These are phyloP conservation scores for Chlorella variabilis DNA, from an alignment of 163 green algal species.

Conservation along the genomic window DNA sequence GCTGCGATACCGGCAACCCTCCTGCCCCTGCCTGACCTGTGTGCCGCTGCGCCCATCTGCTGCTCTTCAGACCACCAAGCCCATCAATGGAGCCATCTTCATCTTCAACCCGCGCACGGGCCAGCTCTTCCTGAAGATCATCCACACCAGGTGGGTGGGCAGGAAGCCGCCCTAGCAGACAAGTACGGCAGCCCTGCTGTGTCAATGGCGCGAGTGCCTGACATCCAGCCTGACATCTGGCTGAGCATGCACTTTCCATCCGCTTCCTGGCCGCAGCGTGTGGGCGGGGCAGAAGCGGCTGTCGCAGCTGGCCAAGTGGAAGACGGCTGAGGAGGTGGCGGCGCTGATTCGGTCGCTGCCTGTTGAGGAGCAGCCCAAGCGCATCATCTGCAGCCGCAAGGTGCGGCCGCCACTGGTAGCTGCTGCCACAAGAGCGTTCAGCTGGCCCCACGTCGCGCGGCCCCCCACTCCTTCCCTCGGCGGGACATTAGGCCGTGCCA, in stretches of 20 bases:
- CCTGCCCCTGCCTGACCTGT: background rate
- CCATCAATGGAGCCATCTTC: conserved; percentile 98
- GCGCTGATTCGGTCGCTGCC: conserved; percentile 91
- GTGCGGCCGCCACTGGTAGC: conserved; percentile 16
- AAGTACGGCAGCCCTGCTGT: too few species aligned
- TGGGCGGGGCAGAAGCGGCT: conserved; percentile 99
- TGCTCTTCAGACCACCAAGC: conserved; percentile 88
- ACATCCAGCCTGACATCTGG: background rate
- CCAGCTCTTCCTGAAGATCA: conserved; percentile 93
- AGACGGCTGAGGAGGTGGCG: conserved; percentile 98
- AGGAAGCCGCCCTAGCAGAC: too few species aligned
- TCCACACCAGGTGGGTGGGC: conserved; percentile 82
- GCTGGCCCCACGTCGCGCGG: too few species aligned
- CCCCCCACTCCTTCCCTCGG: too few species aligned
- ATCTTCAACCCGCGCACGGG: conserved; percentile 99
- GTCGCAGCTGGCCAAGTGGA: conserved; percentile 99
- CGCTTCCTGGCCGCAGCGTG: conserved; percentile 61
- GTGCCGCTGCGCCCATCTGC: background rate
- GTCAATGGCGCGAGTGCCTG: too few species aligned
- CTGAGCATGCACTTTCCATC: background rate
- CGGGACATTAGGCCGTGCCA: too few species aligned
- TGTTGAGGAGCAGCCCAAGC: conserved; percentile 99
- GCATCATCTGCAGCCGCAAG: conserved; percentile 99
- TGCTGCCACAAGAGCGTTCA: too few species aligned
- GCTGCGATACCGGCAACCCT: too few species aligned